A percentile compares a stretch with the other conserved stretches of the same genome.
Conservation (phyloP, 2,329 filamentous ascomycete species). For the Xylaria multiplex region DNA sequence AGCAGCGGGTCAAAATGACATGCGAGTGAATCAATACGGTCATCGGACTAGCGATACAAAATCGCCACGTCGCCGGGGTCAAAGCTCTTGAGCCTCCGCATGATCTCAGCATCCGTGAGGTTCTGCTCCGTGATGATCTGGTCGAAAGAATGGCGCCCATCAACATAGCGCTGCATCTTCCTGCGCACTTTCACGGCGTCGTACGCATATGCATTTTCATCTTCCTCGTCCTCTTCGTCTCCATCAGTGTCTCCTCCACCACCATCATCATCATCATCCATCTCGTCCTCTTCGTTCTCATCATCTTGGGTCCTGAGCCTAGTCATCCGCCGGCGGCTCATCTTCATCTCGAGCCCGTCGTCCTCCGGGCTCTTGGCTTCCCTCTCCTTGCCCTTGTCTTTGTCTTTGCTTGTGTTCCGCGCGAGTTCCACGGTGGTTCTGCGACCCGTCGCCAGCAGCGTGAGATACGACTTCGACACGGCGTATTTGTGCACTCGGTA, state of each 20-base stretch:
- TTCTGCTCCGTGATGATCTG: slow-evolving; percentile 83
- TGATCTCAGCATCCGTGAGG: slow-evolving; percentile 74
- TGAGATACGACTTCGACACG: slow-evolving; percentile 72
- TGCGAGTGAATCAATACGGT: neutral
- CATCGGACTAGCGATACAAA: slow-evolving; percentile 59
- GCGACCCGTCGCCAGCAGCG: slow-evolving; percentile 64
- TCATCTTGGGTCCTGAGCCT: slow-evolving; percentile 4
- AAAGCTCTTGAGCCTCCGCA: slow-evolving; percentile 72
- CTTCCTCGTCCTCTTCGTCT: slow-evolving; percentile 35
- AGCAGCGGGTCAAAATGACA: no score
- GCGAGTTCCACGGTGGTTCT: slow-evolving; percentile 46
- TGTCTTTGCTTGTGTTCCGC: neutral
- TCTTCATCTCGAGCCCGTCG: slow-evolving; percentile 35
- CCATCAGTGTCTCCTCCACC: slow-evolving; percentile 29
- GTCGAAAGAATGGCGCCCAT: slow-evolving; percentile 81
- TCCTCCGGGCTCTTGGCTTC: slow-evolving; percentile 18
- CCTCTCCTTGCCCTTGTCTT: slow-evolving; percentile 5
- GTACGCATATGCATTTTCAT: neutral
- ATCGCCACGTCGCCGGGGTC: slow-evolving; percentile 64
- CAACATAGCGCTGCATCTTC: slow-evolving; percentile 72
- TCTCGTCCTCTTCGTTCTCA: slow-evolving; percentile 2
- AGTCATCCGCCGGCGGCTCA: slow-evolving; percentile 14
- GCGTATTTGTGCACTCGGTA: slow-evolving; percentile 95
- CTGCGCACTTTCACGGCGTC: slow-evolving; percentile 45
- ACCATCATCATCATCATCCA: neutral